phyloP scores from a whole-genome alignment of 2,329 filamentous ascomycete genomes.

The Magnaporthales sp. region DNA sequence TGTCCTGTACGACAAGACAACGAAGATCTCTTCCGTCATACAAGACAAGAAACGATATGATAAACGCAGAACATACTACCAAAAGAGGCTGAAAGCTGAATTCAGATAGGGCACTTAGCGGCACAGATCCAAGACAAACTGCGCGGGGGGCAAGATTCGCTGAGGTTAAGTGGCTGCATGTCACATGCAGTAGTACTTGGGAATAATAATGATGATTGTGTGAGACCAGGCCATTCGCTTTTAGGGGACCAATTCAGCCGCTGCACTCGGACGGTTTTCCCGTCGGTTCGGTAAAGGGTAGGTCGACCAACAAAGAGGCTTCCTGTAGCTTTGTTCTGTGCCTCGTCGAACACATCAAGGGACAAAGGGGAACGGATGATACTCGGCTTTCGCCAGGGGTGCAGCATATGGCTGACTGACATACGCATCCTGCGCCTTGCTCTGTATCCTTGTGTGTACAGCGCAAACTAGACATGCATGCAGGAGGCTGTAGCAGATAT shows the following conservation, averaged over 20 bases:
- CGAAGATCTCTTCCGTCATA: neutral
- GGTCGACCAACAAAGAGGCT: neutral
- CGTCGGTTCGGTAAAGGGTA: neutral
- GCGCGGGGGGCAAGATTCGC: neutral
- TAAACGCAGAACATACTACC: neutral
- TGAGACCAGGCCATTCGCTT: neutral
- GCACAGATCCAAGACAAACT: neutral
- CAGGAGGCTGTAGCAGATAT: neutral
- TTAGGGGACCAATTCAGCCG: neutral
- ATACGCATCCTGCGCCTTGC: neutral
- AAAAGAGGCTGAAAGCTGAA: neutral
- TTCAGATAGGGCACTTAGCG: neutral
- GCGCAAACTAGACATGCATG: neutral
- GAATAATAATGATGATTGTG: neutral
- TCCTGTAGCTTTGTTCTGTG: neutral
- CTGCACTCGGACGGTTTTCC: neutral
- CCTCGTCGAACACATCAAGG: neutral
- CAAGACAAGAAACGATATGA: neutral
- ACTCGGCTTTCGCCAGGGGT: neutral
- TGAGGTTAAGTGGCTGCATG: neutral
- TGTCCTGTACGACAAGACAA: neutral
- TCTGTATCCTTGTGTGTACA: neutral
- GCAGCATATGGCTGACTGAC: neutral
- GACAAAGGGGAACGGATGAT: neutral
- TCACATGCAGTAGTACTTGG: neutral